Evolutionary conservation across 1,284 basidiomycete genomes (phyloP).

Genomic region (Pascua sp.): DNA sequence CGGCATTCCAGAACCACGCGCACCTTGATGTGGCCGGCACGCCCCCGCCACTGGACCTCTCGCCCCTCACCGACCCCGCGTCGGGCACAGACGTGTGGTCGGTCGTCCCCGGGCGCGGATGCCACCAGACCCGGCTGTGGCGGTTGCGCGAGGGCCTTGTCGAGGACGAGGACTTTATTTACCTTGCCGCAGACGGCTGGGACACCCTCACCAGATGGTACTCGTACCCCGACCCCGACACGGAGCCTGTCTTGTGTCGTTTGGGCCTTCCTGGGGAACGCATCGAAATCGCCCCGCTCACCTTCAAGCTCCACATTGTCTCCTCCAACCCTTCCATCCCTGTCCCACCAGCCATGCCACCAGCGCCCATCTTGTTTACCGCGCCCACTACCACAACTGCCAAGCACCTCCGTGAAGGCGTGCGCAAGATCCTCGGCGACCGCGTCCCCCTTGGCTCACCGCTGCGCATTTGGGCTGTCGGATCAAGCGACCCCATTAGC

Average conservation of each 20-base stretch:
- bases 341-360: slow-evolving; percentile 13
- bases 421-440: slow-evolving; percentile 8
- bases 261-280: slow-evolving; percentile 52
- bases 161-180: slow-evolving; percentile 74
- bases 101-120: slow-evolving; percentile 17
- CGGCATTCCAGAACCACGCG: slow-evolving; percentile 30
- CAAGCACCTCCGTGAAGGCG: slow-evolving; percentile 8
- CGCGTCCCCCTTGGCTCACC: slow-evolving; percentile 3
- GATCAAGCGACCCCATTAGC: slow-evolving; percentile 9
- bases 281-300: slow-evolving; percentile 77
- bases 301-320: slow-evolving; percentile 59
- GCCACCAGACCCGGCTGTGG: slow-evolving; percentile 14
- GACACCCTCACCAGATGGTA: slow-evolving; percentile 54
- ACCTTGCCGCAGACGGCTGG: slow-evolving; percentile 73
- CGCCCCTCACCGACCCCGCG: slow-evolving; percentile 21
- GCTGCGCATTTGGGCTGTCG: slow-evolving; percentile 26
- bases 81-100: slow-evolving; percentile 25
- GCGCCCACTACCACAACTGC: slow-evolving; percentile 10
- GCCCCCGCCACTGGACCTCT: slow-evolving; percentile 22
- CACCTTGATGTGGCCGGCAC: slow-evolving; percentile 15
- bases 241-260: slow-evolving; percentile 51
- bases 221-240: slow-evolving; percentile 4
- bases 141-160: slow-evolving; percentile 49
- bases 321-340: slow-evolving; percentile 4
- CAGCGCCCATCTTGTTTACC: slow-evolving; percentile 8